phyloP scores from a whole-genome alignment of 345 rosid genomes.

The Salix viminalis region DNA sequence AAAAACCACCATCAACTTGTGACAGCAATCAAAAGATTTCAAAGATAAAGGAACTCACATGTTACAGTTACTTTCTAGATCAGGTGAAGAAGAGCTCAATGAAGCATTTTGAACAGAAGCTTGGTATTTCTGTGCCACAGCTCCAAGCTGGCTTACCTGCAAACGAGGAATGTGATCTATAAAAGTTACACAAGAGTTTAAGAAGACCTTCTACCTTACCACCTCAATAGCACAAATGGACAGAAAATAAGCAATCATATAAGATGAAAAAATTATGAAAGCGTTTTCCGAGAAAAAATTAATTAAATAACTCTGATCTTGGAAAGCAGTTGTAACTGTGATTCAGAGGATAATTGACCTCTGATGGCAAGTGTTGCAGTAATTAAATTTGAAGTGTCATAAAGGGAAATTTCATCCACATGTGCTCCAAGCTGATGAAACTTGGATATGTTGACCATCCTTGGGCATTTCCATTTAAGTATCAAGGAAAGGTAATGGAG shows the following conservation, averaged over 20 bases:
- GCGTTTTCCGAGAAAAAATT: not conserved
- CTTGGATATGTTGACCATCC: not conserved
- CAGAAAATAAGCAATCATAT: not conserved
- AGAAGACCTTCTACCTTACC: not conserved
- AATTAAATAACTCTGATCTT: too few species aligned
- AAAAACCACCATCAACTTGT: not conserved
- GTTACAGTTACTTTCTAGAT: constrained; percentile 81
- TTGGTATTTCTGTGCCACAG: constrained; percentile 88
- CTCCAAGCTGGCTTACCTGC: constrained; percentile 87
- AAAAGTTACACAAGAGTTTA: not conserved
- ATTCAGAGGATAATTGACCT: not conserved
- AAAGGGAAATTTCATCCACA: not conserved
- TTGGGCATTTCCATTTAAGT: not conserved
- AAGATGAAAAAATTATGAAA: too few species aligned
- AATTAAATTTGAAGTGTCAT: too few species aligned
- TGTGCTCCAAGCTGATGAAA: not conserved
- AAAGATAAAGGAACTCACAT: constrained; percentile 42
- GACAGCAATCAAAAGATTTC: not conserved
- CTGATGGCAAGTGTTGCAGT: not conserved
- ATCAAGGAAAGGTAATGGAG: not conserved
- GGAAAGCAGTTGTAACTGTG: not conserved
- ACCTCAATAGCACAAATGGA: not conserved
- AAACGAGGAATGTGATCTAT: not conserved
- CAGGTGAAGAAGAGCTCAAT: constrained; percentile 64
- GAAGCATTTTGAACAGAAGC: constrained; percentile 81